Conservation (phyloP, 495 filamentous ascomycete species). For the Aspergillus haitiensis region DNA sequence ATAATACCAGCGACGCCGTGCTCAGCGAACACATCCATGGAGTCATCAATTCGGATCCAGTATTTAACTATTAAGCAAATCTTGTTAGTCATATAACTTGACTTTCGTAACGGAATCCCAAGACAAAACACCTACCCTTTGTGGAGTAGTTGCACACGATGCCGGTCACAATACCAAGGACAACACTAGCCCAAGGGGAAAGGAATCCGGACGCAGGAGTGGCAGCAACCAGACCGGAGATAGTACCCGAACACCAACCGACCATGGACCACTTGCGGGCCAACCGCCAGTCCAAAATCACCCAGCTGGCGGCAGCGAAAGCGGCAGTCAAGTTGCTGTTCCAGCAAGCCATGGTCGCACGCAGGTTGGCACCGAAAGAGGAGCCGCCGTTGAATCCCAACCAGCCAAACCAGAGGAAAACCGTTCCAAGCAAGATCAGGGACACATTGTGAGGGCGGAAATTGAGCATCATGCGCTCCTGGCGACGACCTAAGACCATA, state of each 20-base stretch:
- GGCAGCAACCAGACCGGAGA: constrained; percentile 85
- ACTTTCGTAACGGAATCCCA: not conserved
- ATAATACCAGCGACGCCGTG: constrained; percentile 94
- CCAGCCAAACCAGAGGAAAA: constrained; percentile 98
- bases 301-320: constrained; percentile 86
- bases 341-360: constrained; percentile 96
- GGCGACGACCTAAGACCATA: constrained; percentile 89
- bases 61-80: constrained; percentile 71
- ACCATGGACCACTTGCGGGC: constrained; percentile 99
- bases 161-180: constrained; percentile 82
- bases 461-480: constrained; percentile 99
- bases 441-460: constrained; percentile 97
- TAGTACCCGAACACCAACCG: constrained; percentile 95
- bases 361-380: constrained; percentile 92
- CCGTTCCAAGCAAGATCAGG: constrained; percentile 90
- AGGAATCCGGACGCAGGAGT: constrained; percentile 89
- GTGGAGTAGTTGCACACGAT: constrained; percentile 90
- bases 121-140: constrained; percentile 57
- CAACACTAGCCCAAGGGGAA: constrained; percentile 83
- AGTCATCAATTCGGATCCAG: constrained; percentile 90
- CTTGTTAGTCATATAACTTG: constrained; percentile 28
- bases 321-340: constrained; percentile 91
- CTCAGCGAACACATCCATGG: constrained; percentile 97
- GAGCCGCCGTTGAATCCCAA: constrained; percentile 98
- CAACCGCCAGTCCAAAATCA: constrained; percentile 88